phyloP scores from a whole-genome alignment of 441 rosid genomes.

The Geranium incanum region DNA sequence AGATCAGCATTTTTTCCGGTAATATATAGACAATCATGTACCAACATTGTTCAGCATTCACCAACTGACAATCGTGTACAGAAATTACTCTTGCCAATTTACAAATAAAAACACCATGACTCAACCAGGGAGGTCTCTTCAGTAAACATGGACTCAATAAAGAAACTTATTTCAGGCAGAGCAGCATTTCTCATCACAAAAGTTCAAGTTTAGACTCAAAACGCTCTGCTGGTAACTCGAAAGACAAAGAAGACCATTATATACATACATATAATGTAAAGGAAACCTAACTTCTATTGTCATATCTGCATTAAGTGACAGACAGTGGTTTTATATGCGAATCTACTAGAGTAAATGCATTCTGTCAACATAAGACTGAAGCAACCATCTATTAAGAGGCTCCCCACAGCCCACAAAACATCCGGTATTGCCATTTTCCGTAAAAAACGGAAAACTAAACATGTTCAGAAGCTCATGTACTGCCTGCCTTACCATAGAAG shows the following conservation, averaged over 20 bases:
- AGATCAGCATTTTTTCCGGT: no score
- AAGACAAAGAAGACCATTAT: not conserved
- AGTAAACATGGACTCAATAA: no score
- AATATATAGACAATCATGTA: no score
- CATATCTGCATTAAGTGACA: conserved; percentile 8
- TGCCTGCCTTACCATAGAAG: conserved; percentile 71
- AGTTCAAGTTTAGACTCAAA: no score
- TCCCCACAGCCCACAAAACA: conserved; percentile 86
- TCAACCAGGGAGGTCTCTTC: no score
- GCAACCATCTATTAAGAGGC: conserved; percentile 63
- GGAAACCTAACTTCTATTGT: conserved; percentile 10
- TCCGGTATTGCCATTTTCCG: conserved; percentile 72
- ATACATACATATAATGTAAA: conserved; percentile 9
- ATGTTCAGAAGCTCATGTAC: conserved; percentile 66
- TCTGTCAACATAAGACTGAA: conserved; percentile 69
- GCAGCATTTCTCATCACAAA: no score
- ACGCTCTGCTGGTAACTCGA: not conserved
- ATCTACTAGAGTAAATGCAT: conserved; percentile 67
- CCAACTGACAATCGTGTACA: no score
- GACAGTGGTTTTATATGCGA: not conserved
- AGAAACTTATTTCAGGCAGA: no score
- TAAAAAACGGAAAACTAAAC: conserved; percentile 74
- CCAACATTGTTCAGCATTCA: no score
- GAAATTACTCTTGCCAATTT: no score
- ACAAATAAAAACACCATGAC: no score